phyloP scores from a whole-genome alignment of 805 yeast species.

The Candida maris region DNA sequence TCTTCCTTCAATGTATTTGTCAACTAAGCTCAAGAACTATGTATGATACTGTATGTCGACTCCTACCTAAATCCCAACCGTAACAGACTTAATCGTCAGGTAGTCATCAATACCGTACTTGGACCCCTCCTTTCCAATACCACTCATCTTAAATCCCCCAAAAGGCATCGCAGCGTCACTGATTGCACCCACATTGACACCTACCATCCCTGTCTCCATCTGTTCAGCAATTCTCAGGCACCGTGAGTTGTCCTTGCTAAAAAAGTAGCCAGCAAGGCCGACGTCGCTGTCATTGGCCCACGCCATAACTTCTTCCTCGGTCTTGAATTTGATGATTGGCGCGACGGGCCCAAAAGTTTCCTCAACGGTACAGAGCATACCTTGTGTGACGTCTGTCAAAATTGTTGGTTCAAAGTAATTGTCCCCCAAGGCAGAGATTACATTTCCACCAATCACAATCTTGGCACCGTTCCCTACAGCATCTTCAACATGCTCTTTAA shows the following conservation, averaged over 20 bases:
- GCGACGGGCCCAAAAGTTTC: slow-evolving; percentile 82
- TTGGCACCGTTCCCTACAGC: slow-evolving; percentile 60
- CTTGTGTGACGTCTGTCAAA: slow-evolving; percentile 48
- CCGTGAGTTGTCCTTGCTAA: slow-evolving; percentile 46
- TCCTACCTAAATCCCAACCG: slow-evolving; percentile 4
- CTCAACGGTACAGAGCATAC: slow-evolving; percentile 55
- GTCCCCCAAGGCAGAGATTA: slow-evolving; percentile 50
- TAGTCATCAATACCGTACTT: slow-evolving; percentile 69
- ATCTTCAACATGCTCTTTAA: slow-evolving; percentile 55
- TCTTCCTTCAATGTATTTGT: too few species aligned
- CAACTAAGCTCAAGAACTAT: too few species aligned
- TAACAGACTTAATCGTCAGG: slow-evolving; percentile 44
- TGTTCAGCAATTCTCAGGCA: slow-evolving; percentile 55
- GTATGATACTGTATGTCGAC: too few species aligned
- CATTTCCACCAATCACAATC: slow-evolving; percentile 54
- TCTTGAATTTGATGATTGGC: slow-evolving; percentile 53
- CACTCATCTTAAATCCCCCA: slow-evolving; percentile 71
- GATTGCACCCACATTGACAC: slow-evolving; percentile 66
- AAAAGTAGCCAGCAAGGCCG: slow-evolving; percentile 74
- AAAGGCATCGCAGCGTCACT: slow-evolving; percentile 60
- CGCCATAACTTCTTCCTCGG: slow-evolving; percentile 52
- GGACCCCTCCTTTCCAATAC: slow-evolving; percentile 76
- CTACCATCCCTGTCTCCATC: slow-evolving; percentile 72
- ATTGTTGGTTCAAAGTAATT: slow-evolving; percentile 64
- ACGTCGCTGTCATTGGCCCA: slow-evolving; percentile 58